phyloP scores from a whole-genome alignment of 2,329 filamentous ascomycete species.

The Apiospora hydei region DNA sequence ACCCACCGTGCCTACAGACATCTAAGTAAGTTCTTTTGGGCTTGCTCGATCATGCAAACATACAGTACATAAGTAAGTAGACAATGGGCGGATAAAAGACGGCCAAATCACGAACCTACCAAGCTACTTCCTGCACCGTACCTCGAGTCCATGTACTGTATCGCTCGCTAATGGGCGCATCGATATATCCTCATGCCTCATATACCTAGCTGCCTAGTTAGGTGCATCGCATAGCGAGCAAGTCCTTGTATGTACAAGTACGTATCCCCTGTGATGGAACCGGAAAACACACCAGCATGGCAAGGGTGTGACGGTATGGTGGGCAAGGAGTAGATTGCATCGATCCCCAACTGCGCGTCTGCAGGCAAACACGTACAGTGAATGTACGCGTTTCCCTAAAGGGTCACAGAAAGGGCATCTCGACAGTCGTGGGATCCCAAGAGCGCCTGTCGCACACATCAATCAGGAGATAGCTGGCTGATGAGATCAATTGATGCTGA shows the following conservation, averaged over 20 bases:
- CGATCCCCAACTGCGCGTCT: slow-evolving; percentile 12
- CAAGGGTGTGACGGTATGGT: slow-evolving; percentile 8
- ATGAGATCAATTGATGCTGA: neutral
- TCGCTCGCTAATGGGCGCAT: neutral
- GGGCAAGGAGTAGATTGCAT: slow-evolving; percentile 8
- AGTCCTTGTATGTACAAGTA: neutral
- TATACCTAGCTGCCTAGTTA: neutral
- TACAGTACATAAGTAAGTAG: no score
- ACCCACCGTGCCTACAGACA: neutral
- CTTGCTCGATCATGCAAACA: neutral
- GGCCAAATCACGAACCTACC: neutral
- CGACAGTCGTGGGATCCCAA: neutral
- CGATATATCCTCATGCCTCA: neutral
- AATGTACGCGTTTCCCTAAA: neutral
- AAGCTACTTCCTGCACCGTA: slow-evolving; percentile 5
- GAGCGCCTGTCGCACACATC: neutral
- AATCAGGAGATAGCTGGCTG: neutral
- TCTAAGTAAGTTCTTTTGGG: neutral
- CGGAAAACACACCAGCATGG: neutral
- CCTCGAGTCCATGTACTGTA: neutral
- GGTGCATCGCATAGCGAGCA: neutral
- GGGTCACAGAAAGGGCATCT: neutral
- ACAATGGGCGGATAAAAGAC: slow-evolving; percentile 6
- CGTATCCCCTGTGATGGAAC: slow-evolving; percentile 1
- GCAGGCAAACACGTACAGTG: neutral